phyloP scores from a whole-genome alignment of 169 alveolate genomes.

The Plasmodium inui region DNA sequence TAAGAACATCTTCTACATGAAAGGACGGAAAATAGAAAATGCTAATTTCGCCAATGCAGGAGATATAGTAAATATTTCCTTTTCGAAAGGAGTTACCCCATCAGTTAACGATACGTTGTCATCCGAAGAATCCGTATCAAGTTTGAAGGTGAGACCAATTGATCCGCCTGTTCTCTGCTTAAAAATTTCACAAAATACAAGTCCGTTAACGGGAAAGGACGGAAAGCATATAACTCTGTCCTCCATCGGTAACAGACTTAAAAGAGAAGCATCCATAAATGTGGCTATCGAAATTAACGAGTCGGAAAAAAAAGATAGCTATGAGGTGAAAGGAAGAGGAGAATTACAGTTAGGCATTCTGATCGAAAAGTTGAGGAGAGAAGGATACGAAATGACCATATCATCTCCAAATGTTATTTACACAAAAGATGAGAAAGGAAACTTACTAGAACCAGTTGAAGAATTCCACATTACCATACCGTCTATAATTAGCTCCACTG shows the following conservation, averaged over 20 bases:
- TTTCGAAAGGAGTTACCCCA: conserved; percentile 84
- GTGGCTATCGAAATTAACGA: conserved; percentile 91
- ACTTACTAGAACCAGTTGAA: conserved; percentile 90
- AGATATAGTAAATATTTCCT: conserved; percentile 84
- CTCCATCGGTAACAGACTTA: conserved; percentile 91
- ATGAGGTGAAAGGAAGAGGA: conserved; percentile 93
- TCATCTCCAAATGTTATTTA: conserved; percentile 92
- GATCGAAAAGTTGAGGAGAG: conserved; percentile 96
- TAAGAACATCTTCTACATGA: conserved; percentile 81
- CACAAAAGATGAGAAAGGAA: conserved; percentile 84
- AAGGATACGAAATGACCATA: conserved; percentile 94
- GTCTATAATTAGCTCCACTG: conserved; percentile 82
- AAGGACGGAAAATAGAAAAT: conserved; percentile 80
- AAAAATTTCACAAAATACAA: conserved; percentile 89
- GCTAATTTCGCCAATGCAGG: conserved; percentile 81
- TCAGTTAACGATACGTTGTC: conserved; percentile 85
- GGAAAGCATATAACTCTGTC: conserved; percentile 87
- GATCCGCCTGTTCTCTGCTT: conserved; percentile 95
- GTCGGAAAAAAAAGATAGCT: conserved; percentile 83
- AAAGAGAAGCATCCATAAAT: conserved; percentile 92
- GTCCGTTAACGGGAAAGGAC: conserved; percentile 94
- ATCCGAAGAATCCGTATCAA: conserved; percentile 72
- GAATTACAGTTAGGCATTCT: conserved; percentile 95
- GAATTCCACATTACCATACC: conserved; percentile 87
- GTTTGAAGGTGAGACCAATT: conserved; percentile 89